Conservation (phyloP, 768 basidiomycete genomes). For the Termitomyces sp. region DNA sequence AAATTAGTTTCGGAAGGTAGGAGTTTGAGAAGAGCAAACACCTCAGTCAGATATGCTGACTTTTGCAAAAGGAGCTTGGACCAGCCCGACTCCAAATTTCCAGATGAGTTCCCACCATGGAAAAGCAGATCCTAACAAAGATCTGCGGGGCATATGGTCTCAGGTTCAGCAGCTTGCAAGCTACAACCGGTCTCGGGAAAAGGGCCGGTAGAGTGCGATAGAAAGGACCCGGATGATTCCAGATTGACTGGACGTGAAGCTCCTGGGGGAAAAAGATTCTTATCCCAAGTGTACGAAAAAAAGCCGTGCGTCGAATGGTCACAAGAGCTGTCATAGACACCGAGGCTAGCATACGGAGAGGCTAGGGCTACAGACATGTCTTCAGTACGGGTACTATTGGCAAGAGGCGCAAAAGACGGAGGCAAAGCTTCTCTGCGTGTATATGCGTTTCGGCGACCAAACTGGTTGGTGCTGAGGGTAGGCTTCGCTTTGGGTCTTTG, state of each 20-base stretch:
- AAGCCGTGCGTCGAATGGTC: neutral
- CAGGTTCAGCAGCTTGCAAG: neutral
- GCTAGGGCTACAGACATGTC: neutral
- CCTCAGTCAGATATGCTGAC: neutral
- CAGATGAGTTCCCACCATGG: neutral
- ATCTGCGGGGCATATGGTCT: neutral
- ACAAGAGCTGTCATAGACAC: neutral
- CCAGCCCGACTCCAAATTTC: neutral
- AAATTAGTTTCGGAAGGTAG: no score
- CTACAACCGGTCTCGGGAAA: neutral
- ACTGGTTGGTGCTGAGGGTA: neutral
- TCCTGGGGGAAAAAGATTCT: neutral
- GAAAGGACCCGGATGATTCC: neutral
- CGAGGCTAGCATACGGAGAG: neutral
- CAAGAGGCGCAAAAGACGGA: neutral
- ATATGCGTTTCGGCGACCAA: neutral
- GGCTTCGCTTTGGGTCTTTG: slow-evolving; percentile 6
- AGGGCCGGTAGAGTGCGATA: neutral
- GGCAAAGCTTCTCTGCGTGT: neutral
- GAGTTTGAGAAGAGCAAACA: neutral
- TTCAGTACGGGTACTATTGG: neutral
- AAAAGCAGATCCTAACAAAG: neutral
- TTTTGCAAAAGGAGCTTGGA: no score
- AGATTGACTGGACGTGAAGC: neutral
- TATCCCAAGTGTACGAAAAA: slow-evolving; percentile 8